Base-by-base conservation (phyloP, 352 stramenopile genomes). In the Pythium insidiosum region DNA sequence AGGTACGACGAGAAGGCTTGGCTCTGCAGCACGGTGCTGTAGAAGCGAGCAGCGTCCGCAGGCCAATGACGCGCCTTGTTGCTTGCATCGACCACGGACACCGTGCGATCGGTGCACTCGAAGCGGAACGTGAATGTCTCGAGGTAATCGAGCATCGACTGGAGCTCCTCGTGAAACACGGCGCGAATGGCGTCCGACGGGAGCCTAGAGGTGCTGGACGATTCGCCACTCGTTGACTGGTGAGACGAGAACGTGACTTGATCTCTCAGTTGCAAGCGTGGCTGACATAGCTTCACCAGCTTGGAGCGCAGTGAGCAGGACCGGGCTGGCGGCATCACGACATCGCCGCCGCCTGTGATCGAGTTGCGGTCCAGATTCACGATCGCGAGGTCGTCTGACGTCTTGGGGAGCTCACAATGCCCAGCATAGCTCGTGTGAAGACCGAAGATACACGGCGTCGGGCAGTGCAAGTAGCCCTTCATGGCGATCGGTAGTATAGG, bases 391-490 rank as follows among this genome's bases (percentile, higher is more conserved):
- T 84, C 72, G 10, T 66, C 62, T 13, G 63, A 75, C 15, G 66
- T 51, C 28, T 62, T 59, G 0, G 70, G 69, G 6, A 78, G 47
- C 21, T 80, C 68, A 25, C 73, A 69, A 11, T 58, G 43, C 23
- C 64, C 66, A 10, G 66, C 63, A 26, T 81, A 88, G 19, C 63
- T 73, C 6, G 65, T 63, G 48, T 88, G 78, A 2, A 91, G 45
- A 1, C 78, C 78, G 30, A 91, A 88, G 34, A 91, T 71, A 45
- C 86, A 91, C 6, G 75, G 75, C 2, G 75, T 88, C 31, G 78
- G 78, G 47, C 75, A 91, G 35, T 88, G 73, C 4, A 91, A 49
- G 35, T 68, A 88, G 2, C 61, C 73, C 52, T 80, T 69, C 33
- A 91, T 66, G 1, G 56, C 46, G 11, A 76, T 36, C 1, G 81